A percentile compares a stretch with the other conserved stretches of the same genome.
phyloP scores from a whole-genome alignment of 768 basidiomycete genomes.

The Tricholoma flavovirens region DNA sequence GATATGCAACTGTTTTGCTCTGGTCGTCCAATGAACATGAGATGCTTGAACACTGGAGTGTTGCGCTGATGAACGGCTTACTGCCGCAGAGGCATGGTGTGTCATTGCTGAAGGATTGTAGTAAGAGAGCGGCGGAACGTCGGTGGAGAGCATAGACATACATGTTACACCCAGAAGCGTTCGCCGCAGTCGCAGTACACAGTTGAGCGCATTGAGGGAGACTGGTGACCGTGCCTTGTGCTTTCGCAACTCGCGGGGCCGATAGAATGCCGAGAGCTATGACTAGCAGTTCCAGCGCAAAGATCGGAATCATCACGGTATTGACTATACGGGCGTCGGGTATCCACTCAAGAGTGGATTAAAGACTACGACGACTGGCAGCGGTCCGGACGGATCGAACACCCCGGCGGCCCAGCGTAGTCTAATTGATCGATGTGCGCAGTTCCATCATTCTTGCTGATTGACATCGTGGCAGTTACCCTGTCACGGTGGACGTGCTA shows the following conservation, averaged over 20 bases:
- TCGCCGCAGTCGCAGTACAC: neutral
- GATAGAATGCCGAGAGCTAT: neutral
- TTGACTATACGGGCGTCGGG: too few relatives aligned
- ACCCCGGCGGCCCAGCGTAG: too few relatives aligned
- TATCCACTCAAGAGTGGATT: too few relatives aligned
- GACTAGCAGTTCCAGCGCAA: neutral
- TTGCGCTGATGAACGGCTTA: neutral
- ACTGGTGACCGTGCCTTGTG: neutral
- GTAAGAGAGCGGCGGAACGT: neutral
- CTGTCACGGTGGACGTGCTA: too few relatives aligned
- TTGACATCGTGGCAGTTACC: too few relatives aligned
- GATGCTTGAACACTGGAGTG: neutral
- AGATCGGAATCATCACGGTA: too few relatives aligned
- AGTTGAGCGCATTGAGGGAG: neutral
- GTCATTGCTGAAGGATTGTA: neutral
- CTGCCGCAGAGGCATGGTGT: neutral
- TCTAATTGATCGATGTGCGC: too few relatives aligned
- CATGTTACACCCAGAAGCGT: neutral
- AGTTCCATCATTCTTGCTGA: too few relatives aligned
- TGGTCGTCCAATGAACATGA: neutral
- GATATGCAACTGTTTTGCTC: neutral
- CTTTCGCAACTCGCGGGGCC: neutral
- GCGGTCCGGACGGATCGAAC: too few relatives aligned
- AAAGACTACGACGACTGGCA: too few relatives aligned
- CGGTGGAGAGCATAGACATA: neutral